These are phyloP conservation scores for Dioscorea dumetorum DNA, from an alignment of 106 monocot species.

Conservation along the genomic window DNA sequence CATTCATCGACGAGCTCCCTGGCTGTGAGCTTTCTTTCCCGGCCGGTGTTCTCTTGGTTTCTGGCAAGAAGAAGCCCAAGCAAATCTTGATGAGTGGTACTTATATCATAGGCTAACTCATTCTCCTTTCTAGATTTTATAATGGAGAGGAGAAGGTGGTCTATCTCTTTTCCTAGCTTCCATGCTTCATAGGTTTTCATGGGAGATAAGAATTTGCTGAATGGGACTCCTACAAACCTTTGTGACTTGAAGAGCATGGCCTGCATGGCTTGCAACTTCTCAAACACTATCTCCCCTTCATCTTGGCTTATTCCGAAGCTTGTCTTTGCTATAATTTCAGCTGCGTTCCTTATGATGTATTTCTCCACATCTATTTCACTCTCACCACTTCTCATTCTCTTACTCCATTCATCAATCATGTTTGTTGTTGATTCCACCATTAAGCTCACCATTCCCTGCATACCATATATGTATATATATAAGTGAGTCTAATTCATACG, in stretches of 20 bases:
- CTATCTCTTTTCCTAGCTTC: constrained; percentile 8
- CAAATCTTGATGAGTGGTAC: not conserved
- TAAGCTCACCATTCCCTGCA: not conserved
- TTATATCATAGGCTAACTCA: not conserved
- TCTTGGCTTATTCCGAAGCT: constrained; percentile 1
- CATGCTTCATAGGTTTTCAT: not conserved
- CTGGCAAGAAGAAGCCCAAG: not conserved
- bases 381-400: not conserved
- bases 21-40: not conserved
- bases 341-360: not conserved
- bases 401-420: constrained; percentile 6
- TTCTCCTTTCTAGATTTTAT: constrained; percentile 1
- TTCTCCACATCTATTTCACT: not conserved
- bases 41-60: not conserved
- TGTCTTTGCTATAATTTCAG: constrained; percentile 1
- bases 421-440: constrained; percentile 1
- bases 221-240: not conserved
- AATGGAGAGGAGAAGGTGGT: not conserved
- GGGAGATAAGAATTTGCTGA: not conserved
- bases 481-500: too few species aligned
- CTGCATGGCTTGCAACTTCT: not conserved
- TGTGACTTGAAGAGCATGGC: not conserved
- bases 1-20: constrained; percentile 11
- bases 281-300: not conserved
- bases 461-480: too few species aligned